These are phyloP conservation scores for Dactylella cylindrospora DNA, from an alignment of 2,329 filamentous ascomycete species.

Conservation along the genomic window DNA sequence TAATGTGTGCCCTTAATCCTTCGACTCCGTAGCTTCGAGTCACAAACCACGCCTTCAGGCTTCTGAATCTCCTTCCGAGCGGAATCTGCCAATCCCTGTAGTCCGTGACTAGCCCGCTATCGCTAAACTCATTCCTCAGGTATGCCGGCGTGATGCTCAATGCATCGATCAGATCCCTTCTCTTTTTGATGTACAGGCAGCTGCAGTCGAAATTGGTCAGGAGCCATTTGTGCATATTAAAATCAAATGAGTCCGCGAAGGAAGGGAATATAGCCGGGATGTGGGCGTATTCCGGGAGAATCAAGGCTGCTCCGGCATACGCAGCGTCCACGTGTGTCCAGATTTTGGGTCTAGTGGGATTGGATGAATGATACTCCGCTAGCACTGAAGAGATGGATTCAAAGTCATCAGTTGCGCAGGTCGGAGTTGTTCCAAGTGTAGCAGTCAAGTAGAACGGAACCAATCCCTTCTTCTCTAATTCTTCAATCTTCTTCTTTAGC, in stretches of 20 bases:
- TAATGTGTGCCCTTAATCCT: constrained; percentile 73
- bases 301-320: constrained; percentile 81
- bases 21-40: constrained; percentile 76
- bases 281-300: constrained; percentile 72
- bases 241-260: constrained; percentile 80
- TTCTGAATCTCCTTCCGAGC: constrained; percentile 81
- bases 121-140: constrained; percentile 77
- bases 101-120: constrained; percentile 82
- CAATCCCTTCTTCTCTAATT: constrained; percentile 68
- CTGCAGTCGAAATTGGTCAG: constrained; percentile 89
- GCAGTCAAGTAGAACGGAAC: constrained; percentile 84
- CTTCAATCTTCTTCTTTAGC: constrained; percentile 59
- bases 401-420: constrained; percentile 84
- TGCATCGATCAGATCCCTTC: constrained; percentile 74
- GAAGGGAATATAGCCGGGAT: constrained; percentile 63
- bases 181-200: constrained; percentile 74
- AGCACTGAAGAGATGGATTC: constrained; percentile 64
- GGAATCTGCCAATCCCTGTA: constrained; percentile 98
- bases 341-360: constrained; percentile 57
- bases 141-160: constrained; percentile 79
- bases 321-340: constrained; percentile 96
- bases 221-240: constrained; percentile 98
- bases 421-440: constrained; percentile 82
- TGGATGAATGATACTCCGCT: constrained; percentile 49
- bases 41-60: constrained; percentile 94